A percentile compares a stretch with the other conserved stretches of the same genome.
Evolutionary conservation across 2,329 filamentous ascomycete genomes (phyloP).

Genomic region (Dendrostoma leiphaemia): DNA sequence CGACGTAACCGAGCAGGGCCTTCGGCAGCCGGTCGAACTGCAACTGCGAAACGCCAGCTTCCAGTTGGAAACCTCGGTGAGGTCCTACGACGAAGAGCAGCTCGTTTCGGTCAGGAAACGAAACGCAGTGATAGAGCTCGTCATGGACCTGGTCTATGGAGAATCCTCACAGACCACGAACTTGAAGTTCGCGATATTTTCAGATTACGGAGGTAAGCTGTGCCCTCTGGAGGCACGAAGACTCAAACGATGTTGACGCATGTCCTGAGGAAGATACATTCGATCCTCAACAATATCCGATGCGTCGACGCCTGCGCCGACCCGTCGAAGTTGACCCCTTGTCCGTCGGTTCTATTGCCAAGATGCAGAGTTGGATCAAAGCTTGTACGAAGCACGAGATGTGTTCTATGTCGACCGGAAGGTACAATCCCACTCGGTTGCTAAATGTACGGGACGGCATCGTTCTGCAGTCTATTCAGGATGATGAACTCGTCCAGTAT

Average conservation of each 20-base stretch:
- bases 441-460: neutral
- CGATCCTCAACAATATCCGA: too few relatives aligned
- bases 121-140: too few relatives aligned
- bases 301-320: neutral
- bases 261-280: neutral
- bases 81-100: neutral
- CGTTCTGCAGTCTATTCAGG: neutral
- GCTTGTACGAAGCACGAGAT: neutral
- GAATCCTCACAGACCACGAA: too few relatives aligned
- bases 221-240: too few relatives aligned
- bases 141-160: too few relatives aligned
- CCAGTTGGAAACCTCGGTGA: neutral
- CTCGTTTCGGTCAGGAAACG: too few relatives aligned
- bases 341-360: neutral
- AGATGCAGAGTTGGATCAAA: neutral
- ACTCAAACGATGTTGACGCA: too few relatives aligned
- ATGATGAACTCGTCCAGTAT: neutral
- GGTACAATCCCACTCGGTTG: neutral
- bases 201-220: too few relatives aligned
- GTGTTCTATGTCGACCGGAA: neutral
- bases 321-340: neutral
- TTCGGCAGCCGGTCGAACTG: constrained; percentile 11
- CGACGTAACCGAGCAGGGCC: neutral
- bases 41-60: neutral
- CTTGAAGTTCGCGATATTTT: too few relatives aligned